A percentile compares a stretch with the other conserved stretches of the same genome.
These are phyloP conservation scores for Corchorus capsularis DNA, from an alignment of 345 rosid genomes.

Conservation along the genomic window DNA sequence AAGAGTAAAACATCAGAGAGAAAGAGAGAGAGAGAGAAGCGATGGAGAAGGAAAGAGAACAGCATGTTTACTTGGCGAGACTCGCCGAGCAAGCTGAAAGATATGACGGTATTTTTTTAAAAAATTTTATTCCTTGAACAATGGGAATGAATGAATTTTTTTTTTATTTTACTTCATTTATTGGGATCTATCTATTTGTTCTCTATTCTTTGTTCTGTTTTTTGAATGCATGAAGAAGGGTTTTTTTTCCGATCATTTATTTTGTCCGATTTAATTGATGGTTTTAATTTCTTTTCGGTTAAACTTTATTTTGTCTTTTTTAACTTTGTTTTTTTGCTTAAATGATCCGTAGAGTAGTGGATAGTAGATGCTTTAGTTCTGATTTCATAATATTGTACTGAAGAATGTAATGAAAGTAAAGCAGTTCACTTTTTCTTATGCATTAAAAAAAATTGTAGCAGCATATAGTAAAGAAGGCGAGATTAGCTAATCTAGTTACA, in stretches of 20 bases:
- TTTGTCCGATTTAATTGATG: conserved; percentile 7
- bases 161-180: neutral
- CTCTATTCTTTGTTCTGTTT: neutral
- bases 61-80: conserved; percentile 76
- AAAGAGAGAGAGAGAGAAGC: conserved; percentile 21
- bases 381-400: neutral
- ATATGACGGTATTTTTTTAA: conserved; percentile 64
- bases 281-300: neutral
- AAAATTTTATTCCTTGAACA: neutral
- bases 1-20: neutral
- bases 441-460: neutral
- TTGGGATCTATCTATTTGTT: conserved; percentile 4
- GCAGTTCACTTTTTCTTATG: neutral
- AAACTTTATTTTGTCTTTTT: neutral
- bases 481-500: neutral
- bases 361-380: neutral
- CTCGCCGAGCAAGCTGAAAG: conserved; percentile 95
- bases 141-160: neutral
- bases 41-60: conserved; percentile 92
- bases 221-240: conserved; percentile 1
- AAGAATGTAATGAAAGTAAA: neutral
- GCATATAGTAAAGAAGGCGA: neutral
- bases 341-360: neutral
- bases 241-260: neutral
- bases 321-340: neutral